Conservation (phyloP, 495 filamentous ascomycete species). For the Parmelia sp. region DNA sequence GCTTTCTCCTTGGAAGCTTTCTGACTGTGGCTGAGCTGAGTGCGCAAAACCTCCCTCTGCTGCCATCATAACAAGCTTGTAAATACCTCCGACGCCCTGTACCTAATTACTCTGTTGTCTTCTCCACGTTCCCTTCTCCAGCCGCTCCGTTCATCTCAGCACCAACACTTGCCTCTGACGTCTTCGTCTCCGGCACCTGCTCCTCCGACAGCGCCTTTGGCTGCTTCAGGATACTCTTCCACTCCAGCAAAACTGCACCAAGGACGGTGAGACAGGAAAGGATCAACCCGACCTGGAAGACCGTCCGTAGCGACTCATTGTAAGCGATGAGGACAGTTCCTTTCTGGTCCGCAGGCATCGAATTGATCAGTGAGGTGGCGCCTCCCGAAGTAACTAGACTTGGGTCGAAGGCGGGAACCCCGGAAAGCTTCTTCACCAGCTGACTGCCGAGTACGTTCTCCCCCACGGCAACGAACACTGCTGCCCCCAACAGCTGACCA, state of each 20-base stretch:
- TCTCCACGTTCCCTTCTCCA: too few relatives aligned
- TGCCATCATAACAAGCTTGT: too few relatives aligned
- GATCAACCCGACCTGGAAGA: background rate
- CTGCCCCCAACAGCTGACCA: background rate
- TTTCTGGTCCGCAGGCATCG: background rate
- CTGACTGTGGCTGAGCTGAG: too few relatives aligned
- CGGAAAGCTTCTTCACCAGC: background rate
- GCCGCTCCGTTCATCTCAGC: too few relatives aligned
- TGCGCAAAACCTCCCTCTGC: too few relatives aligned
- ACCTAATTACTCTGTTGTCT: too few relatives aligned
- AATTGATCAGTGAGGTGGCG: background rate
- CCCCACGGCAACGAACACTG: background rate
- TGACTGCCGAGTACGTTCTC: background rate
- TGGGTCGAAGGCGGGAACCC: background rate
- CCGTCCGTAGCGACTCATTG: background rate
- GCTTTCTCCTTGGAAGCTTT: too few relatives aligned
- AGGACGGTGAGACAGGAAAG: background rate
- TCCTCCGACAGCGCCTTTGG: too few relatives aligned
- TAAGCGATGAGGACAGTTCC: background rate
- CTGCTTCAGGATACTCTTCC: slow-evolving; percentile 51
- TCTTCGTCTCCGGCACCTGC: too few relatives aligned
- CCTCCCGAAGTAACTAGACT: background rate
- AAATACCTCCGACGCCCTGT: too few relatives aligned
- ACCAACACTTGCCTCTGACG: too few relatives aligned
- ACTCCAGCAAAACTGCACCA: slow-evolving; percentile 46